Evolutionary conservation across 2,329 filamentous ascomycete genomes (phyloP), one percentile per base, ranked within the genome.

Genomic region (Nakataea oryzae): DNA sequence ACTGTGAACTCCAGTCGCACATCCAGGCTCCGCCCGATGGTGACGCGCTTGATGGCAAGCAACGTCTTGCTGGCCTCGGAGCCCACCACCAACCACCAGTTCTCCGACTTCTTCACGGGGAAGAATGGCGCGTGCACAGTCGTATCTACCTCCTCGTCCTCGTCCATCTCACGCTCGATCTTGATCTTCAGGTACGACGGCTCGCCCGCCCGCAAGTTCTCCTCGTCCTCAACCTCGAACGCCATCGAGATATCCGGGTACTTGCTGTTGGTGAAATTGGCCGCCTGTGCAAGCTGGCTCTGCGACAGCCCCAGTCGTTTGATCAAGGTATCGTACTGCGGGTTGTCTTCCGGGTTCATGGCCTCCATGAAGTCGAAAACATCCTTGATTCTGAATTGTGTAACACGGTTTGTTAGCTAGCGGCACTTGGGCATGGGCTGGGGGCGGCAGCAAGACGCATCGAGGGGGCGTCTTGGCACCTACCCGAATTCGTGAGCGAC

Each of bases 361-460:
- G 91, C 90, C 68, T 97, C 93, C 89, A 97, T 97, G 78, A 99
- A 97, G 72, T 96, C 93, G 70, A 96, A 93, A 66, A 99, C 88
- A 69, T 97, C 93, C 69, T 91, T 93, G 78, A 99, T 89, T 65
- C 86, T 90, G 70, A 64, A 65, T 62, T 6, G 50, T 8, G 8
- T 41, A 24, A 27, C 26, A 27, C 21, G 21, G 41, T 50, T 17
- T n/a, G 41, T 24, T n/a, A n/a, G 9, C 7, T n/a, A 24, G 41
- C 9, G 24, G 21, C 41, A n/a, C 41, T 7, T 9, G 21, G 21
- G 21, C 3, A n/a, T n/a, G 4, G 41, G 41, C 41, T 24, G 41
- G 21, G 7, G 4, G 41, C 17, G 41, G 41, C 21, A n/a, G 41
- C 7, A 7, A n/a, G 9, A n/a, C 41, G 21, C 41, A n/a, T 50